Conservation (phyloP, 2,329 filamentous ascomycete species). For the Zymoseptoria passerinii region DNA sequence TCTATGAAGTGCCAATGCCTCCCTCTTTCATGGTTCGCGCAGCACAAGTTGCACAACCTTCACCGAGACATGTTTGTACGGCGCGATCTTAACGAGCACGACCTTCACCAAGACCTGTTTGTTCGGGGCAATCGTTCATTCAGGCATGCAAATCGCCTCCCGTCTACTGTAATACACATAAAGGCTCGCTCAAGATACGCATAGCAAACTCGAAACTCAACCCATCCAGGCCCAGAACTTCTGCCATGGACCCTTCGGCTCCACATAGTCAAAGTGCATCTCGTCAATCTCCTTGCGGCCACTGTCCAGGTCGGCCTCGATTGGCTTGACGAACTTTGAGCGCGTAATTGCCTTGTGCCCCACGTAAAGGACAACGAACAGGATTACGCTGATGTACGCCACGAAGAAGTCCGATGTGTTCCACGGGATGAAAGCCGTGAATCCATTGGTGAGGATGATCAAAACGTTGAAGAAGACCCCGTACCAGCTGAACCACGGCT, state of each 20-base stretch:
- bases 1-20: not conserved
- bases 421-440: constrained; percentile 68
- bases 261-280: constrained; percentile 26
- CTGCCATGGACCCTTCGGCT: constrained; percentile 26
- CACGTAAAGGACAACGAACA: constrained; percentile 61
- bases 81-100: not conserved
- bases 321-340: constrained; percentile 33
- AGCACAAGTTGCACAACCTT: too few species aligned
- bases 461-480: constrained; percentile 55
- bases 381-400: constrained; percentile 61
- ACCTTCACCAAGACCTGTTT: not conserved
- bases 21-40: not conserved
- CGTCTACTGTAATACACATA: not conserved
- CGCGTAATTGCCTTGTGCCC: constrained; percentile 60
- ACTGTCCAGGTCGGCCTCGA: constrained; percentile 36
- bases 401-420: constrained; percentile 63
- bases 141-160: not conserved
- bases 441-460: constrained; percentile 71
- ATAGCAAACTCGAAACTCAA: constrained; percentile 1
- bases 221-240: constrained; percentile 27
- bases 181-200: not conserved
- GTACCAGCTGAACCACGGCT: constrained; percentile 66
- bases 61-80: not conserved
- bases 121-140: not conserved
- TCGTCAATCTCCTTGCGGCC: constrained; percentile 34